Percentiles rank a stretch among this genome's conserved stretches.
Evolutionary conservation across 1,284 basidiomycete genomes (phyloP).

Genomic region (Blastosporella zonata): DNA sequence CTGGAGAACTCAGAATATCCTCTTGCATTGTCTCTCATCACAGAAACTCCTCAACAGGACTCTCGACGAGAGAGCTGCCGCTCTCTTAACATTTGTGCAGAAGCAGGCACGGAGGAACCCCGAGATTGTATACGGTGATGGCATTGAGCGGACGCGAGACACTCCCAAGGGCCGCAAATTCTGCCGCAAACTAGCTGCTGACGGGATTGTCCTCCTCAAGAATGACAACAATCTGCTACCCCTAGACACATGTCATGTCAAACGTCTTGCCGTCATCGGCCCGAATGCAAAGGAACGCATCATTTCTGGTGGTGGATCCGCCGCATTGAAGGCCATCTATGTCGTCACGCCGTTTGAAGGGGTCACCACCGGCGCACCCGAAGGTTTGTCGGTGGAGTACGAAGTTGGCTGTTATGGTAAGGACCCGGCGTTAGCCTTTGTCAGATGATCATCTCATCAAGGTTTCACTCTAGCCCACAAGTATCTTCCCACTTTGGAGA

Average conservation of each 20-base stretch:
- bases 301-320: conserved; percentile 75
- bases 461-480: conserved; percentile 47
- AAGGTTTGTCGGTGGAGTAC: conserved; percentile 46
- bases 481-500: conserved; percentile 60
- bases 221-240: conserved; percentile 61
- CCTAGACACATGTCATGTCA: conserved; percentile 42
- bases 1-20: conserved; percentile 56
- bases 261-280: conserved; percentile 70
- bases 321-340: conserved; percentile 68
- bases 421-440: conserved; percentile 12
- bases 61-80: conserved; percentile 54
- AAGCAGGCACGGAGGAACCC: conserved; percentile 55
- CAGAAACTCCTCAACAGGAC: conserved; percentile 53
- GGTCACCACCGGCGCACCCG: conserved; percentile 43
- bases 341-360: conserved; percentile 64
- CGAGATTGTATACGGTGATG: conserved; percentile 64
- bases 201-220: conserved; percentile 70
- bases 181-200: conserved; percentile 55
- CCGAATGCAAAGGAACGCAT: conserved; percentile 65
- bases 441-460: neutral
- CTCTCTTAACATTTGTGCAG: conserved; percentile 57
- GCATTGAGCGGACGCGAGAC: conserved; percentile 56
- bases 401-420: conserved; percentile 60
- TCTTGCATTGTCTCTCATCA: conserved; percentile 53
- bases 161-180: conserved; percentile 53